These are phyloP conservation scores for Aplosporella prunicola DNA, from an alignment of 2,329 filamentous ascomycete species.

Conservation along the genomic window DNA sequence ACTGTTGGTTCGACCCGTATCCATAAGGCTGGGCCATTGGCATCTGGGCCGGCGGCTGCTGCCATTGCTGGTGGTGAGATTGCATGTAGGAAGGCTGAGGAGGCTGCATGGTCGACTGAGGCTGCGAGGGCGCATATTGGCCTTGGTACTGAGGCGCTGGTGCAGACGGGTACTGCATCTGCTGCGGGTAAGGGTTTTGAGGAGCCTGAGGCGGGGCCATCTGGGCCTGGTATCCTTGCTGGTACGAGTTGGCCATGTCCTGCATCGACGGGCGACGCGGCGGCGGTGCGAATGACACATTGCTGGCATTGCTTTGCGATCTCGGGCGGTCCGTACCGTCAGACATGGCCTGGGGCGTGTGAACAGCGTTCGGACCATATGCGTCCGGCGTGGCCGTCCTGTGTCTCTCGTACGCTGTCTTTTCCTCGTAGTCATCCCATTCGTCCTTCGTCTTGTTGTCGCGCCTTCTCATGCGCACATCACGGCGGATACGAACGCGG, in stretches of 20 bases:
- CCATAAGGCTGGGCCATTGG: conserved; percentile 32
- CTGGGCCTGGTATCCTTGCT: conserved; percentile 25
- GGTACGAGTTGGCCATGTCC: conserved; percentile 34
- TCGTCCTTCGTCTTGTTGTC: conserved; percentile 58
- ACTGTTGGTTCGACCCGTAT: conserved; percentile 28
- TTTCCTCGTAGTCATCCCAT: conserved; percentile 56
- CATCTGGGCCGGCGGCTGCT: conserved; percentile 23
- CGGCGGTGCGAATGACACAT: conserved; percentile 22
- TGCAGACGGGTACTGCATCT: conserved; percentile 29
- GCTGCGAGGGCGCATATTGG: conserved; percentile 20
- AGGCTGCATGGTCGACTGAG: conserved; percentile 25
- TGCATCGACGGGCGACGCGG: conserved; percentile 37
- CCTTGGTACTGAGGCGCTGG: conserved; percentile 21
- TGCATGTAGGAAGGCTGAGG: conserved; percentile 19
- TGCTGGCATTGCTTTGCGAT: conserved; percentile 51
- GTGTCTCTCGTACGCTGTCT: conserved; percentile 39
- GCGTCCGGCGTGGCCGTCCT: conserved; percentile 42
- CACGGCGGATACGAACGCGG: conserved; percentile 86
- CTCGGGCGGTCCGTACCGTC: conserved; percentile 43
- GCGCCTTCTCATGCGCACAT: conserved; percentile 83
- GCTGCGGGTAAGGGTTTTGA: conserved; percentile 25
- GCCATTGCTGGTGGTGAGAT: conserved; percentile 23
- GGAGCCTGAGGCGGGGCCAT: conserved; percentile 33
- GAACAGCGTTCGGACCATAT: conserved; percentile 34
- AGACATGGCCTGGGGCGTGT: conserved; percentile 18